phyloP scores from a whole-genome alignment of 139 green algal species.

The Bryopsis sp. region DNA sequence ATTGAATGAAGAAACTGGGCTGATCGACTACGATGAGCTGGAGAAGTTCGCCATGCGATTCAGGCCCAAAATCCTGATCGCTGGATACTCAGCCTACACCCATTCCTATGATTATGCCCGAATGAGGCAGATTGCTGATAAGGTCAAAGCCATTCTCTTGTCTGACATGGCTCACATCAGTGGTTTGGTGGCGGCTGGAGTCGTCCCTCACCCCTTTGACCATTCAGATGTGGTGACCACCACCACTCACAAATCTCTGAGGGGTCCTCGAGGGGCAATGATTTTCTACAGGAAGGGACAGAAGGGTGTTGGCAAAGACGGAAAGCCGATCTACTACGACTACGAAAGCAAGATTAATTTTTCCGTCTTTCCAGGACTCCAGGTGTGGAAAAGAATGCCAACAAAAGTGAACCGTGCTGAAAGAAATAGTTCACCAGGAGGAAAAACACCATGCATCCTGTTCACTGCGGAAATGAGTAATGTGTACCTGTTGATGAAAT shows the following conservation, averaged over 20 bases:
- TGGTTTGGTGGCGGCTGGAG: slow-evolving; percentile 70
- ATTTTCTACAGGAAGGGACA: slow-evolving; percentile 96
- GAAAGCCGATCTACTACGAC: slow-evolving; percentile 74
- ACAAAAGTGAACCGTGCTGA: background rate
- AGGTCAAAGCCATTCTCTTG: slow-evolving; percentile 36
- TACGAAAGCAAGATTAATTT: slow-evolving; percentile 97
- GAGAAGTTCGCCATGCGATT: slow-evolving; percentile 58
- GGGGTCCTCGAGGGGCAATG: slow-evolving; percentile 82
- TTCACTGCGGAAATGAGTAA: too few relatives aligned
- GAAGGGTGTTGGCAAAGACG: slow-evolving; percentile 67
- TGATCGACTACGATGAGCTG: slow-evolving; percentile 93
- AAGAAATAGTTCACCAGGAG: too few relatives aligned
- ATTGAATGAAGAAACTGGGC: slow-evolving; percentile 85
- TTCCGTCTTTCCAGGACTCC: slow-evolving; percentile 74
- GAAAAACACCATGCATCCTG: too few relatives aligned
- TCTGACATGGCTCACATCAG: slow-evolving; percentile 98
- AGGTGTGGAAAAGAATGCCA: slow-evolving; percentile 23
- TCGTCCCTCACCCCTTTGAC: slow-evolving; percentile 86
- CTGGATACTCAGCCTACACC: slow-evolving; percentile 86
- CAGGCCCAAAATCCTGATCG: slow-evolving; percentile 86
- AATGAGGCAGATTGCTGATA: slow-evolving; percentile 82
- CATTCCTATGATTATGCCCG: slow-evolving; percentile 88
- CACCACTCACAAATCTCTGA: slow-evolving; percentile 96
- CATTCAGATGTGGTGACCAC: slow-evolving; percentile 95
- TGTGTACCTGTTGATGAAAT: too few relatives aligned